A percentile compares a stretch with the other conserved stretches of the same genome.
Evolutionary conservation across 805 yeast genomes (phyloP).

Genomic region (Starmera dryadoides): DNA sequence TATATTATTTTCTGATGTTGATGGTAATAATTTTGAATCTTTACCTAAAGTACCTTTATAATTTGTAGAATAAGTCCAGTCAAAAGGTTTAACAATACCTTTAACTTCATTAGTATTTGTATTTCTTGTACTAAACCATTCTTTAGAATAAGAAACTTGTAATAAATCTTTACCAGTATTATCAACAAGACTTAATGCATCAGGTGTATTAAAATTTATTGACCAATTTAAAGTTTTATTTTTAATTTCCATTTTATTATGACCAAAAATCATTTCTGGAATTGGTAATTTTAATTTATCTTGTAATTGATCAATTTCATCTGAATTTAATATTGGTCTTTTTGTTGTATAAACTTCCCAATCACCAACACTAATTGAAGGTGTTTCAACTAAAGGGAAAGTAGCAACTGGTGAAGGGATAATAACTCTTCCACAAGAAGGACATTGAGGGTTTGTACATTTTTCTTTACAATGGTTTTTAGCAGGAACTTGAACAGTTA

Average conservation of each 20-base stretch:
- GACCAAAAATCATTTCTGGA: slow-evolving; percentile 98
- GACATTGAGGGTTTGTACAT: slow-evolving; percentile 41
- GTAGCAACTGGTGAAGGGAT: slow-evolving; percentile 72
- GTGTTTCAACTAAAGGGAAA: slow-evolving; percentile 55
- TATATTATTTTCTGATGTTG: slow-evolving; percentile 13
- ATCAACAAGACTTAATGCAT: slow-evolving; percentile 58
- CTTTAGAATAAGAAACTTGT: slow-evolving; percentile 79
- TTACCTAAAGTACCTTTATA: slow-evolving; percentile 55
- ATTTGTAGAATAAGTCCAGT: slow-evolving; percentile 90
- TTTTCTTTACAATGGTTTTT: slow-evolving; percentile 24
- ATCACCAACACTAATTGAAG: slow-evolving; percentile 59
- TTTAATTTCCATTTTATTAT: slow-evolving; percentile 54
- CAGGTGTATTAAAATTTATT: slow-evolving; percentile 67
- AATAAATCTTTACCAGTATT: slow-evolving; percentile 44
- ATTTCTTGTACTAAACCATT: slow-evolving; percentile 51
- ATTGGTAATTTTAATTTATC: slow-evolving; percentile 66
- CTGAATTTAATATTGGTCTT: slow-evolving; percentile 68
- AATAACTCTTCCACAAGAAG: slow-evolving; percentile 62
- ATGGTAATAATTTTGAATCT: slow-evolving; percentile 5
- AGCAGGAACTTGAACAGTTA: slow-evolving; percentile 38
- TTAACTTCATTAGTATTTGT: slow-evolving; percentile 34
- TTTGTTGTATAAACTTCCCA: slow-evolving; percentile 75
- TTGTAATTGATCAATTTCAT: slow-evolving; percentile 60
- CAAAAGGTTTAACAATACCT: slow-evolving; percentile 75
- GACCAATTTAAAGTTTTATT: slow-evolving; percentile 32